These are phyloP conservation scores for Pontederia paniculata DNA, from an alignment of 176 grass and related monocot species.

Conservation along the genomic window DNA sequence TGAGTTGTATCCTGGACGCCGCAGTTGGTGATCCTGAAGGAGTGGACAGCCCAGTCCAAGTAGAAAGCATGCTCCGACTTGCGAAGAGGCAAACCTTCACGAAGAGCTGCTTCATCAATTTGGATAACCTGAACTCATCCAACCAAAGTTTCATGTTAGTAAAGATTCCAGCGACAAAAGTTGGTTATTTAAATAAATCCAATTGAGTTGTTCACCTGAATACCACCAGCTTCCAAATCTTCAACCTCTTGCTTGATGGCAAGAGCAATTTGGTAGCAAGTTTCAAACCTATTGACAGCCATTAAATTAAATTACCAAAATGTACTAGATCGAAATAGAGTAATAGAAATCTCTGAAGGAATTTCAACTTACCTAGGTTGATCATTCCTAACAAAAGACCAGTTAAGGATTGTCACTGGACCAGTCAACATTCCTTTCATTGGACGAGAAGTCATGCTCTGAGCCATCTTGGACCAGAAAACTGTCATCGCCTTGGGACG, in stretches of 20 bases:
- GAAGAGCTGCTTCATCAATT: constrained; percentile 90
- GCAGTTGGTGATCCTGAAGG: constrained; percentile 90
- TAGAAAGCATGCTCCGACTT: constrained; percentile 92
- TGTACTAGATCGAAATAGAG: not conserved
- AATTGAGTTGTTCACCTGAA: constrained; percentile 36
- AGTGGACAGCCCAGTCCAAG: constrained; percentile 90
- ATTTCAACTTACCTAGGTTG: constrained; percentile 44
- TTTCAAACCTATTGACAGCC: constrained; percentile 50
- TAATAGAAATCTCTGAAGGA: not conserved
- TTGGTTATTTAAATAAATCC: not conserved
- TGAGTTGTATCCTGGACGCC: constrained; percentile 83
- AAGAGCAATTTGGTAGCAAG: constrained; percentile 98
- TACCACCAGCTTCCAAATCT: constrained; percentile 84
- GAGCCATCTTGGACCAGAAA: constrained; percentile 69
- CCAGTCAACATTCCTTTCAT: constrained; percentile 99
- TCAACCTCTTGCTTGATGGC: constrained; percentile 96
- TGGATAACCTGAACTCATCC: constrained; percentile 57
- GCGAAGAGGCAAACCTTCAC: constrained; percentile 91
- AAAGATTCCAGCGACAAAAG: not conserved
- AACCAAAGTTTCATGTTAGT: not conserved
- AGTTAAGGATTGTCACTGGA: constrained; percentile 92
- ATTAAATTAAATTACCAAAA: not conserved
- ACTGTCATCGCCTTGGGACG: constrained; percentile 90
- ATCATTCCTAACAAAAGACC: constrained; percentile 96
- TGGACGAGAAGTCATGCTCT: constrained; percentile 81